A percentile compares a stretch with the other conserved stretches of the same genome.
phyloP scores from a whole-genome alignment of 306 rosid genomes.

The Castanea crenata region DNA sequence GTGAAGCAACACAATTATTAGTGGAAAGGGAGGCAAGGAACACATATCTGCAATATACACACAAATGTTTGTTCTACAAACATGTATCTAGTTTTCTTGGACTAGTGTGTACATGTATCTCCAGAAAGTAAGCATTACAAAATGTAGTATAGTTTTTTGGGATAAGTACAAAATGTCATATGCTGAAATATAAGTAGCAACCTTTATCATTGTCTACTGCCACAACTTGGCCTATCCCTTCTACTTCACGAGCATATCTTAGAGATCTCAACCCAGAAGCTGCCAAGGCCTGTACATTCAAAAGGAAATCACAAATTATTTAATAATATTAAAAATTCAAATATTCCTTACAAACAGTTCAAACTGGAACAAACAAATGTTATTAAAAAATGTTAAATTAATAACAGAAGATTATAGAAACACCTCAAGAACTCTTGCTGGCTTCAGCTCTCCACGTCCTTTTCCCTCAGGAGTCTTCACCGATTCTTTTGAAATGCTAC shows the following conservation, averaged over 20 bases:
- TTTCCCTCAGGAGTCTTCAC: constrained; percentile 52
- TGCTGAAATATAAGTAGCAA: constrained; percentile 20
- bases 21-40: background rate
- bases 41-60: background rate
- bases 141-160: background rate
- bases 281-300: constrained; percentile 70
- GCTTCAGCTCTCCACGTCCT: constrained; percentile 53
- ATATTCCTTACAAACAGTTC: background rate
- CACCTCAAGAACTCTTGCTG: constrained; percentile 95
- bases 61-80: background rate
- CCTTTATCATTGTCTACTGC: constrained; percentile 95
- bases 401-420: background rate
- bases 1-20: background rate
- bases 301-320: constrained; percentile 11
- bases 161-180: background rate
- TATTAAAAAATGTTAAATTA: constrained; percentile 2
- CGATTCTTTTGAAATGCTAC: constrained; percentile 40
- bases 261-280: constrained; percentile 98
- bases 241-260: constrained; percentile 92
- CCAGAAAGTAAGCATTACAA: background rate
- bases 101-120: background rate
- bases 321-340: background rate
- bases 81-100: background rate
- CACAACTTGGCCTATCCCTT: constrained; percentile 90
- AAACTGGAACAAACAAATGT: background rate